A percentile compares a stretch with the other conserved stretches of the same genome.
phyloP scores from a whole-genome alignment of 2,329 filamentous ascomycete species.

The Fusarium miscanthi region DNA sequence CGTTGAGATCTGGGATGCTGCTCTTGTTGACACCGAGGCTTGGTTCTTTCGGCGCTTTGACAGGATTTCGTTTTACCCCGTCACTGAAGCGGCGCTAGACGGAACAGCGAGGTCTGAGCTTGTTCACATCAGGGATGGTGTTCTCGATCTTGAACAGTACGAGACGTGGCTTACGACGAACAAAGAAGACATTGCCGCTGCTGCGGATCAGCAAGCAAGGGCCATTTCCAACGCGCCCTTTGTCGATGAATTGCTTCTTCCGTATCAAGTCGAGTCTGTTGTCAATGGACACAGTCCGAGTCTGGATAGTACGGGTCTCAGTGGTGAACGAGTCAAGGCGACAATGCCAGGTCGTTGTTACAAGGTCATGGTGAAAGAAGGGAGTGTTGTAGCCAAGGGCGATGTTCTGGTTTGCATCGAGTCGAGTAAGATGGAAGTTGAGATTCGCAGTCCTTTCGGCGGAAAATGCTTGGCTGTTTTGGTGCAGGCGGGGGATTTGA shows the following conservation, averaged over 20 bases:
- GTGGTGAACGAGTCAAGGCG: slow-evolving; percentile 45
- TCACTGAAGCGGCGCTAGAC: slow-evolving; percentile 47
- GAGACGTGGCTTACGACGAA: slow-evolving; percentile 48
- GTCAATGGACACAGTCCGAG: not conserved
- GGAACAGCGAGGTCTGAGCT: slow-evolving; percentile 38
- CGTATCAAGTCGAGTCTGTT: slow-evolving; percentile 36
- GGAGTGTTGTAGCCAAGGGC: slow-evolving; percentile 42
- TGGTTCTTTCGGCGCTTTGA: slow-evolving; percentile 51
- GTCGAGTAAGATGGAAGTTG: slow-evolving; percentile 55
- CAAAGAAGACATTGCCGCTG: slow-evolving; percentile 40
- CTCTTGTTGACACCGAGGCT: slow-evolving; percentile 17
- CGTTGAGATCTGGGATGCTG: slow-evolving; percentile 49
- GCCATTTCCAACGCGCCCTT: slow-evolving; percentile 46
- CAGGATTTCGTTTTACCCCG: slow-evolving; percentile 48
- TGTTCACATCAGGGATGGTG: slow-evolving; percentile 42
- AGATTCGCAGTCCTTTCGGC: slow-evolving; percentile 46
- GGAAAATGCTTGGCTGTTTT: slow-evolving; percentile 45
- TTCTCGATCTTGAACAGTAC: slow-evolving; percentile 48
- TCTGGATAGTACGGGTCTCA: not conserved
- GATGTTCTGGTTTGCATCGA: slow-evolving; percentile 50
- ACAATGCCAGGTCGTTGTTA: slow-evolving; percentile 51
- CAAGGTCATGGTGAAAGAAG: slow-evolving; percentile 46
- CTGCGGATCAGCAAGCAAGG: slow-evolving; percentile 34
- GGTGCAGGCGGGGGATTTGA: slow-evolving; percentile 45
- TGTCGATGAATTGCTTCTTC: slow-evolving; percentile 45